Evolutionary conservation across 768 basidiomycete genomes (phyloP).

Genomic region (Cyclocybe aegerita): DNA sequence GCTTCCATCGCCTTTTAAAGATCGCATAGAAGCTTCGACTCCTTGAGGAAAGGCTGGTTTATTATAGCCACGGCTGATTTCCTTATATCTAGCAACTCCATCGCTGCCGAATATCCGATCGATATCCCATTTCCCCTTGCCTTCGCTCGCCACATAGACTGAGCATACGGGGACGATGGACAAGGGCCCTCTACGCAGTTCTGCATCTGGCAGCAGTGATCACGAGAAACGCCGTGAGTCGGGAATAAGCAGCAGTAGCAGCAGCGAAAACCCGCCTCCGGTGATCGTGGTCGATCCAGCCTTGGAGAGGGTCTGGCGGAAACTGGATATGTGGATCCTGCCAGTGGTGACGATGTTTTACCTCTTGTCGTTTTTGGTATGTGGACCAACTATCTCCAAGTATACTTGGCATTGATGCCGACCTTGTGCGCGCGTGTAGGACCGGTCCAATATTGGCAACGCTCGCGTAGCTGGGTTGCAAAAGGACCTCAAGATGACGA

Average conservation of each 20-base stretch:
- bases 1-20: too few species aligned
- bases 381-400: not conserved
- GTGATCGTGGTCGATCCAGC: constrained; percentile 20
- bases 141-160: constrained; percentile 1
- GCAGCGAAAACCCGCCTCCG: constrained; percentile 12
- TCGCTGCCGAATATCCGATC: too few species aligned
- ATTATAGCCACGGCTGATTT: too few species aligned
- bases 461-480: constrained; percentile 64
- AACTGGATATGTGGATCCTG: constrained; percentile 47
- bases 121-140: constrained; percentile 4
- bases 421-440: constrained; percentile 29
- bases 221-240: constrained; percentile 28
- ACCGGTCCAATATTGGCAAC: constrained; percentile 57
- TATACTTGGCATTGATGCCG: too few species aligned
- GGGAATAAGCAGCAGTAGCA: constrained; percentile 17
- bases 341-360: constrained; percentile 51
- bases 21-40: not conserved
- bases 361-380: constrained; percentile 52
- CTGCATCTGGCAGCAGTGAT: constrained; percentile 12
- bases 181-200: constrained; percentile 12
- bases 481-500: constrained; percentile 47
- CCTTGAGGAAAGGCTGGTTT: not conserved
- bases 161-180: constrained; percentile 8
- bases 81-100: too few species aligned
- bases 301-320: constrained; percentile 48